Percentiles rank a stretch among this genome's conserved stretches.
phyloP scores from a whole-genome alignment of 108 stramenopile species.

The Skeletonema menzelii region DNA sequence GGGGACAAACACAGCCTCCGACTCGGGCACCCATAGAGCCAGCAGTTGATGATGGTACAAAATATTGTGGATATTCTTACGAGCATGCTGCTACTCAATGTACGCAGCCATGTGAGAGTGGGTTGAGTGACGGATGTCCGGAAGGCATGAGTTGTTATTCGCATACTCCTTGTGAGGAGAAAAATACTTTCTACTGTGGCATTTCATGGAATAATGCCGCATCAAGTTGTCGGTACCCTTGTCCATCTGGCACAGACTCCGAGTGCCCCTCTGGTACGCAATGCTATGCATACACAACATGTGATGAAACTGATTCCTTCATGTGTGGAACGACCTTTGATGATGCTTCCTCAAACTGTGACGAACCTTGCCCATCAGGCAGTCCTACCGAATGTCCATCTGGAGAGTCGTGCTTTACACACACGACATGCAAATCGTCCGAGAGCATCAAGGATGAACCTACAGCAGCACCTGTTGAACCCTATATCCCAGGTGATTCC shows the following conservation, averaged over 20 bases:
- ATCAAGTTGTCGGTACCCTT: conserved; percentile 38
- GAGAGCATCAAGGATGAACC: conserved; percentile 8
- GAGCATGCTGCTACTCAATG: conserved; percentile 37
- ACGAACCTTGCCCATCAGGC: conserved; percentile 71
- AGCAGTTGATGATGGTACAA: conserved; percentile 43
- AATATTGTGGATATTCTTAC: conserved; percentile 39
- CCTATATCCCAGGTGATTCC: conserved; percentile 47
- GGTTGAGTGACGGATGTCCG: conserved; percentile 41
- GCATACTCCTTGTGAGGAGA: conserved; percentile 50
- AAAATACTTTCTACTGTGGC: conserved; percentile 43
- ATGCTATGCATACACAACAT: conserved; percentile 50
- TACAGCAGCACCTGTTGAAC: conserved; percentile 13
- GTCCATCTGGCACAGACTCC: conserved; percentile 38
- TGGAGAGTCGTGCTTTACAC: conserved; percentile 75
- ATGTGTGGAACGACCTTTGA: conserved; percentile 81
- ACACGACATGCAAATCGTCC: conserved; percentile 69
- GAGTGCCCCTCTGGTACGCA: conserved; percentile 41
- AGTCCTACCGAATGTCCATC: conserved; percentile 66
- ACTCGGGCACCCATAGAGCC: conserved; percentile 21
- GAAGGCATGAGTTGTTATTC: conserved; percentile 42
- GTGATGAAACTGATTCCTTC: conserved; percentile 47
- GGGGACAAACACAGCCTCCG: conserved; percentile 6
- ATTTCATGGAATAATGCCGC: conserved; percentile 53
- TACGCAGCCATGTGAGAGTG: conserved; percentile 29
- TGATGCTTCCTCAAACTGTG: conserved; percentile 68